A percentile compares a stretch with the other conserved stretches of the same genome.
These are phyloP conservation scores for Ceratobasidium theobromae DNA, from an alignment of 1,284 basidiomycete genomes.

Conservation along the genomic window DNA sequence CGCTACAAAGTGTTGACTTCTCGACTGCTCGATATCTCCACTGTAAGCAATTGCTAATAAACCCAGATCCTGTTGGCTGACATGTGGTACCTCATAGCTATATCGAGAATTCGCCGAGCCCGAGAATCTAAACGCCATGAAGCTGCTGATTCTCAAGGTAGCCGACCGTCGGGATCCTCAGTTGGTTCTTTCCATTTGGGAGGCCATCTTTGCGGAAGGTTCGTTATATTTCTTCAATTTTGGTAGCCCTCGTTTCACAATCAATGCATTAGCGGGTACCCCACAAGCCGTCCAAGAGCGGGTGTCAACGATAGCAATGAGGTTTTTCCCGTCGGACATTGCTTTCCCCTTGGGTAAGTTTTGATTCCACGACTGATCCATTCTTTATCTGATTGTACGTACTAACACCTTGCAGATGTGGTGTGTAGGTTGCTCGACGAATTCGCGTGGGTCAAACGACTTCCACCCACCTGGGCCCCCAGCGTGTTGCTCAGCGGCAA, in stretches of 20 bases:
- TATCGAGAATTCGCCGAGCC: conserved; percentile 89
- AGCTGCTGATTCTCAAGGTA: conserved; percentile 89
- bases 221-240: conserved; percentile 39
- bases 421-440: conserved; percentile 68
- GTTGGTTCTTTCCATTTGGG: conserved; percentile 85
- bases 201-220: conserved; percentile 80
- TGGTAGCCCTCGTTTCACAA: conserved; percentile 28
- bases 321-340: conserved; percentile 88
- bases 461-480: conserved; percentile 77
- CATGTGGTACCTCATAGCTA: conserved; percentile 54
- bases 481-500: conserved; percentile 74
- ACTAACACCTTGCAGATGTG: conserved; percentile 51
- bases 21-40: conserved; percentile 63
- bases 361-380: conserved; percentile 9
- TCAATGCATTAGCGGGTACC: conserved; percentile 56
- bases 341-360: conserved; percentile 78
- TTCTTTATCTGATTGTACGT: background rate
- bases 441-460: conserved; percentile 64
- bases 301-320: conserved; percentile 71
- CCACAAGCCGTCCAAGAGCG: conserved; percentile 64
- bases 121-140: conserved; percentile 79
- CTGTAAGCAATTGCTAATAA: conserved; percentile 50
- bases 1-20: conserved; percentile 51
- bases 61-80: conserved; percentile 27
- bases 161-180: conserved; percentile 88